phyloP scores from a whole-genome alignment of 805 yeast species.

The Saccharomycopsis lassenensis region DNA sequence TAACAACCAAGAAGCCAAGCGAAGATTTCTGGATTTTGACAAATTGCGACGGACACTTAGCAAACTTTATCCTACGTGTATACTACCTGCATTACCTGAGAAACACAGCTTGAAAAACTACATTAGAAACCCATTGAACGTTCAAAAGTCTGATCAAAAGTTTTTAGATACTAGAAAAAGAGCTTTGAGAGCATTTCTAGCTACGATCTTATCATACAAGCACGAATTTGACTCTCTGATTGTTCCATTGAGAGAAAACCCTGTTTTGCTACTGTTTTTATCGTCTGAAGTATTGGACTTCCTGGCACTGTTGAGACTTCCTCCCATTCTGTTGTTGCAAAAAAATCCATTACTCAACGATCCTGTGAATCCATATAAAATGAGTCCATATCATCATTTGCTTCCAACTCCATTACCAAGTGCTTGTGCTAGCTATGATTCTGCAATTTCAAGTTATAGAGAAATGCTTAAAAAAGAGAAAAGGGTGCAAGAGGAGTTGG shows the following conservation, averaged over 20 bases:
- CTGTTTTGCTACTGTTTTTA: too few species aligned
- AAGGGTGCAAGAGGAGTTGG: conserved; percentile 10
- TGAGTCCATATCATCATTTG: conserved; percentile 17
- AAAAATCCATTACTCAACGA: conserved; percentile 14
- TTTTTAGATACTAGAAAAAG: conserved; percentile 62
- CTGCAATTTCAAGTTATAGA: conserved; percentile 9
- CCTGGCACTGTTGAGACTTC: conserved; percentile 12
- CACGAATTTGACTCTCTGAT: too few species aligned
- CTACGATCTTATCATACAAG: conserved; percentile 32
- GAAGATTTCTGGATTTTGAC: conserved; percentile 91
- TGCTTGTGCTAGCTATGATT: conserved; percentile 12
- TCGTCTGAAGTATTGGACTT: conserved; percentile 11
- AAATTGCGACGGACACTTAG: conserved; percentile 58
- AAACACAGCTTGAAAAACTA: conserved; percentile 53
- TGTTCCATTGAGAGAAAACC: too few species aligned
- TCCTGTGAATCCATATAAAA: conserved; percentile 17
- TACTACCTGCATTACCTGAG: conserved; percentile 93
- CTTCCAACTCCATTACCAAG: conserved; percentile 12
- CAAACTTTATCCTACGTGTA: conserved; percentile 65
- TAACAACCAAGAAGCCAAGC: conserved; percentile 42
- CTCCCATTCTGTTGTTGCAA: conserved; percentile 14
- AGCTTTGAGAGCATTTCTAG: conserved; percentile 64
- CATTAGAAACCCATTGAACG: conserved; percentile 32
- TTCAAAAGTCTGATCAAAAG: conserved; percentile 30
- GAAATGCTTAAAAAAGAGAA: conserved; percentile 7